phyloP scores from a whole-genome alignment of 208 protist species.

The Trypanosoma lewisi region DNA sequence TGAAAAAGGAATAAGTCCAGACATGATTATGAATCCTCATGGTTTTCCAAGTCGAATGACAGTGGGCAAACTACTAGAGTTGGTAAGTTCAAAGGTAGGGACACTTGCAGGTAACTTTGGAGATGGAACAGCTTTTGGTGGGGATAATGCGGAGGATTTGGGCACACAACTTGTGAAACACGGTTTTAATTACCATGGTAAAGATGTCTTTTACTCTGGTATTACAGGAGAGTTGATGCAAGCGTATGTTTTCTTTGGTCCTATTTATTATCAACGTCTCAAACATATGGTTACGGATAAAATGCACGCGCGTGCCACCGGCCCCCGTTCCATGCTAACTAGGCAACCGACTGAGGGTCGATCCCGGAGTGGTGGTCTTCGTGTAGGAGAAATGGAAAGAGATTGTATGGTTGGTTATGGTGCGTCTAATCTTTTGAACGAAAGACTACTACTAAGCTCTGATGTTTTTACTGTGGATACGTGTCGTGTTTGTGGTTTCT shows the following conservation, averaged over 20 bases:
- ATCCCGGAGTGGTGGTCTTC: slow-evolving; percentile 97
- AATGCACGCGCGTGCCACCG: slow-evolving; percentile 97
- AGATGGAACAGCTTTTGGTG: slow-evolving; percentile 96
- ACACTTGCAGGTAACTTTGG: slow-evolving; percentile 89
- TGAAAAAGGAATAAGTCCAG: slow-evolving; percentile 96
- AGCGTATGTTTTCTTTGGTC: slow-evolving; percentile 99
- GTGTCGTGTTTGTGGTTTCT: slow-evolving; percentile 92
- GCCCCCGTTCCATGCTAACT: slow-evolving; percentile 95
- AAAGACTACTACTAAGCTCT: slow-evolving; percentile 97
- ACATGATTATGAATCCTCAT: slow-evolving; percentile 99
- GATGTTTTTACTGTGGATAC: slow-evolving; percentile 97
- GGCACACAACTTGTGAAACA: slow-evolving; percentile 71
- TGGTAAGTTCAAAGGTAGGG: slow-evolving; percentile 97
- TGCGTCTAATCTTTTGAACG: slow-evolving; percentile 94
- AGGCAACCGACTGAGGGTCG: slow-evolving; percentile 99
- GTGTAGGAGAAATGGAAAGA: slow-evolving; percentile 99
- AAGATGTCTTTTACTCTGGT: slow-evolving; percentile 96
- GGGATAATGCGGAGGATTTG: slow-evolving; percentile 94
- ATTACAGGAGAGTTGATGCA: slow-evolving; percentile 97
- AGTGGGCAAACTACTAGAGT: slow-evolving; percentile 99
- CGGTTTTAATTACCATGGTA: slow-evolving; percentile 98
- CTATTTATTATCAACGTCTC: slow-evolving; percentile 99
- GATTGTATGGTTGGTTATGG: slow-evolving; percentile 99
- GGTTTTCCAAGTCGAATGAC: slow-evolving; percentile 99
- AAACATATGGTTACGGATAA: slow-evolving; percentile 99